Evolutionary conservation across 2,329 filamentous ascomycete genomes (phyloP).

Genomic region (Apiospora pterosperma): DNA sequence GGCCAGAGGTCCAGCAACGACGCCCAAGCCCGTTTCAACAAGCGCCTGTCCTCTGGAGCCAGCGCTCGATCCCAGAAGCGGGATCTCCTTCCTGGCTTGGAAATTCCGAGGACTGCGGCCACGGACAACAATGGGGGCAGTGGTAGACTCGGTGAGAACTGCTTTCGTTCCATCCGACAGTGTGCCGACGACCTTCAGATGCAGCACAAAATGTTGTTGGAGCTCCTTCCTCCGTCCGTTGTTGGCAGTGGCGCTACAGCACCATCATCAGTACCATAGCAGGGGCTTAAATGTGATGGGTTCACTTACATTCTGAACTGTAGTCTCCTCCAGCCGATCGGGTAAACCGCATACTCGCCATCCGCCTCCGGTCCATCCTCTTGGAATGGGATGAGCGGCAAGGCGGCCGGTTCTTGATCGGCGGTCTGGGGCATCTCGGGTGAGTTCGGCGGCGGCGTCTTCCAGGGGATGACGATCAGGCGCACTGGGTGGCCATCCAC

Average conservation of each 20-base stretch:
- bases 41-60: conserved; percentile 74
- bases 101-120: conserved; percentile 94
- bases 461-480: conserved; percentile 96
- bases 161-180: conserved; percentile 80
- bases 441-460: conserved; percentile 81
- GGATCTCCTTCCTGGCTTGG: conserved; percentile 88
- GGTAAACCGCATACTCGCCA: conserved; percentile 84
- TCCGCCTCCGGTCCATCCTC: conserved; percentile 60
- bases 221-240: conserved; percentile 92
- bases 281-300: conserved; percentile 19
- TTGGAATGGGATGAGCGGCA: conserved; percentile 68
- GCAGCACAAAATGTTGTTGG: conserved; percentile 92
- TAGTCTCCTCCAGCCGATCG: conserved; percentile 88
- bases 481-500: conserved; percentile 90
- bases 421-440: conserved; percentile 60
- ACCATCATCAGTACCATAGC: conserved; percentile 10
- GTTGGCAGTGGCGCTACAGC: conserved; percentile 78
- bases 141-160: conserved; percentile 78
- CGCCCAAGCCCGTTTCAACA: conserved; percentile 59
- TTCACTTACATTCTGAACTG: conserved; percentile 75
- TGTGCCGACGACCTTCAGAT: conserved; percentile 81
- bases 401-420: conserved; percentile 83
- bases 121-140: conserved; percentile 88
- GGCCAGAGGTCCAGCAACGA: conserved; percentile 54
- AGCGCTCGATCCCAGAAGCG: conserved; percentile 73